Evolutionary conservation across 805 yeast species (phyloP).

Genomic region (Ogataea pignaliae): DNA sequence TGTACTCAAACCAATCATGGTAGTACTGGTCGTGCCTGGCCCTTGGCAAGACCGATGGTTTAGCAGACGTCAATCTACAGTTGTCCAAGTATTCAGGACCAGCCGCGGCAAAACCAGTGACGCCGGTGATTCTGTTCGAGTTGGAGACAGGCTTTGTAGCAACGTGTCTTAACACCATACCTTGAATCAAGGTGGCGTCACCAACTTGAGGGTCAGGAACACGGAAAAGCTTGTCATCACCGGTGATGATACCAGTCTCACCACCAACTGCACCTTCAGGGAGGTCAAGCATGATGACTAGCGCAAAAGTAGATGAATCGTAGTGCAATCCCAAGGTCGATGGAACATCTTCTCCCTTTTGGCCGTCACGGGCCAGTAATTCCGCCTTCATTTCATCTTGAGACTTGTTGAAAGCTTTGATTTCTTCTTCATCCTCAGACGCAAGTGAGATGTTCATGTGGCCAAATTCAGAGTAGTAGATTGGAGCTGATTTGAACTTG

Average conservation of each 20-base stretch:
- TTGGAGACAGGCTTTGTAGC: conserved; percentile 39
- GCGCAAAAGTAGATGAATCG: conserved; percentile 43
- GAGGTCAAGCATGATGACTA: conserved; percentile 44
- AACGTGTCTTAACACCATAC: conserved; percentile 40
- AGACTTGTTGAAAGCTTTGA: conserved; percentile 6
- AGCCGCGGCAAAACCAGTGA: conserved; percentile 26
- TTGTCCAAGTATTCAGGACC: conserved; percentile 26
- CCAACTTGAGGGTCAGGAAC: conserved; percentile 40
- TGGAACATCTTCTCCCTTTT: conserved; percentile 34
- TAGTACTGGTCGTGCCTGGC: conserved; percentile 29
- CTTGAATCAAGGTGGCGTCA: conserved; percentile 42
- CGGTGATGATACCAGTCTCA: conserved; percentile 42
- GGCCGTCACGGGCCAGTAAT: conserved; percentile 11
- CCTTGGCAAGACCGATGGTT: conserved; percentile 30
- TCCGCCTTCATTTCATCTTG: conserved; percentile 14
- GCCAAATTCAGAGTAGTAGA: conserved; percentile 51
- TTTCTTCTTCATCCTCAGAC: conserved; percentile 17
- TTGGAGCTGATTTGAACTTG: conserved; percentile 41
- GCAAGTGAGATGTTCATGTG: conserved; percentile 44
- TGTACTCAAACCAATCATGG: conserved; percentile 31
- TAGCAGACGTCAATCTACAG: conserved; percentile 26
- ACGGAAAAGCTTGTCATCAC: conserved; percentile 27
- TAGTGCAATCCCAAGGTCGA: conserved; percentile 44
- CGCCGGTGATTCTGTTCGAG: conserved; percentile 30
- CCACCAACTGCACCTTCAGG: conserved; percentile 47